Evolutionary conservation across 2,329 filamentous ascomycete species (phyloP), one percentile per base, ranked within the genome.

Genomic region (Emydomyces testavorans): DNA sequence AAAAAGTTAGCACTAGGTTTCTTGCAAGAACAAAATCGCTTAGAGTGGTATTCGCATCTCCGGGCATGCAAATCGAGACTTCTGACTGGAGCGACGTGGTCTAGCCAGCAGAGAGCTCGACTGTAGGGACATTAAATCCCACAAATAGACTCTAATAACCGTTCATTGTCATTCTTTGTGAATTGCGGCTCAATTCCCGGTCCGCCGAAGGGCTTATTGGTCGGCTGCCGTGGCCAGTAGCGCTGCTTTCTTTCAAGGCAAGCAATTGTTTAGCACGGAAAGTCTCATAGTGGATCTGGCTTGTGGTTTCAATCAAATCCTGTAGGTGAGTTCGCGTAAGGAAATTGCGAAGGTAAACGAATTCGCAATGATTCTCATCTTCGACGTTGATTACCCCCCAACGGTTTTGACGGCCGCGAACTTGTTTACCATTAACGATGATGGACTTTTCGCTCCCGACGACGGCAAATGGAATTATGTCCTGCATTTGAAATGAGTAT

Each of bases 301-400:
- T 95, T 40, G 92, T 98, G 26, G 92, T 98, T 74, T 98, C 92
- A 69, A 98, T 95, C 58, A 98, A 80, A 64, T 98, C 92, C 76
- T 98, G 92, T 50, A 98, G 80, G 70, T 98, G 92, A 55, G 92
- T 96, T 65, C 92, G 87, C 60, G 93, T 94, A 56, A 98, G 80
- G 80, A 98, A 98, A 77, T 98, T 90, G 66, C 92, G 83, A 54
- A 98, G 80, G 70, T 94, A 95, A 64, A 96, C 83, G 64, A 98
- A 98, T 79, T 98, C 92, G 79, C 92, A 98, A 77, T 98, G 92
- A 72, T 83, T 93, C 77, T 98, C 92, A 60, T 98, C 90, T 74
- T 98, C 92, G 60, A 98, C 90, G 65, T 98, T 98, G 76, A 98
- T 96, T 56, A 96, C 85, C 60, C 92, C 92, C 92, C 92, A 98